These are phyloP conservation scores for Collybiopsis luxurians DNA, from an alignment of 768 basidiomycete species.

Conservation along the genomic window DNA sequence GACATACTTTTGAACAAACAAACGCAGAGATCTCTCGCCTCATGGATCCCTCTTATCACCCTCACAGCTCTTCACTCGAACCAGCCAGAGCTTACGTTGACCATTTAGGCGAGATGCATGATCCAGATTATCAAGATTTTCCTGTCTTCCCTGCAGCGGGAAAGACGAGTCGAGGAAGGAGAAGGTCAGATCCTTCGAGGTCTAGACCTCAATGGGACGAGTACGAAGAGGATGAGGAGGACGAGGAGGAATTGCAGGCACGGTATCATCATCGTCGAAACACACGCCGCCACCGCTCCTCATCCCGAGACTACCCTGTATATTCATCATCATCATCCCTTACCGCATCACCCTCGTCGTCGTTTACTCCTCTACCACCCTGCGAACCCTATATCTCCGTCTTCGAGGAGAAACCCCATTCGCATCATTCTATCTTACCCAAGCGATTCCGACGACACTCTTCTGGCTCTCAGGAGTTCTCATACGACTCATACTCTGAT, in stretches of 20 bases:
- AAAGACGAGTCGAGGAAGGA: neutral
- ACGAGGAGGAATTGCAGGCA: neutral
- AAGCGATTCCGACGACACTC: conserved; percentile 1
- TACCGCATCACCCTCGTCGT: neutral
- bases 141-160: neutral
- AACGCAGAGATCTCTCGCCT: conserved; percentile 3
- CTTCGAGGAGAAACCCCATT: conserved; percentile 1
- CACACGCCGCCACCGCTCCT: neutral
- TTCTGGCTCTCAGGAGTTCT: neutral
- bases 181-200: neutral
- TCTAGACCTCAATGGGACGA: neutral
- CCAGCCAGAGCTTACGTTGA: conserved; percentile 1
- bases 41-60: conserved; percentile 1
- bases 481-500: neutral
- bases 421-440: neutral
- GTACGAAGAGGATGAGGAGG: neutral
- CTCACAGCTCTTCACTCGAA: neutral
- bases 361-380: neutral
- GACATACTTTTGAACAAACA: neutral
- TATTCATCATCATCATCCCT: neutral
- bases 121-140: conserved; percentile 3
- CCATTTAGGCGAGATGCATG: neutral
- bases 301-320: neutral
- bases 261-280: neutral
- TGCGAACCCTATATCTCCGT: neutral